A percentile compares a stretch with the other conserved stretches of the same genome.
Conservation (phyloP, 1,284 basidiomycete genomes). For the Coniophora puteana region DNA sequence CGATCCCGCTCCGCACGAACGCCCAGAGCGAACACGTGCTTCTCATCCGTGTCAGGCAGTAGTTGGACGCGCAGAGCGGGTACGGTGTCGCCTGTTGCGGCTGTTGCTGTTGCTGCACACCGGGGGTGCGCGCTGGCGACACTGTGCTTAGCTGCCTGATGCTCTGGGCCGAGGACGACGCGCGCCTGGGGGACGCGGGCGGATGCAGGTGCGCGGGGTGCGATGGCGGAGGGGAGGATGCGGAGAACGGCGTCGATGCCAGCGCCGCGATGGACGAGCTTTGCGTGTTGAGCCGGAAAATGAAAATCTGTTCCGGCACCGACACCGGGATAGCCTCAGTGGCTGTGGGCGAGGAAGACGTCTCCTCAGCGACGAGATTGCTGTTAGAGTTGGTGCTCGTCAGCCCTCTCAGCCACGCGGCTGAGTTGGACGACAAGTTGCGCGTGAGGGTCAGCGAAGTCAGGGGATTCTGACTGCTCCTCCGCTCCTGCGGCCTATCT, state of each 20-base stretch:
- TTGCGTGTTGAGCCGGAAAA: constrained; percentile 51
- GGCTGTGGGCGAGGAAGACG: constrained; percentile 26
- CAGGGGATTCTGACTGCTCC: too few species aligned
- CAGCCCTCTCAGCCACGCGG: constrained; percentile 16
- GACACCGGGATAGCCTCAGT: too few species aligned
- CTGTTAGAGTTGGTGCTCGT: constrained; percentile 28
- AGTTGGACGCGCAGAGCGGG: constrained; percentile 72
- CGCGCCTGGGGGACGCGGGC: too few species aligned
- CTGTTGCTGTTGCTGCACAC: not conserved
- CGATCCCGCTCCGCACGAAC: constrained; percentile 77
- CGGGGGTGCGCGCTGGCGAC: constrained; percentile 11
- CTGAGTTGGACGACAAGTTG: constrained; percentile 19
- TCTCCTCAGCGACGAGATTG: constrained; percentile 17
- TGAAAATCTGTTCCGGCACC: constrained; percentile 48
- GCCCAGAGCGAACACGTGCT: constrained; percentile 92
- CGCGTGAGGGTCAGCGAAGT: constrained; percentile 22
- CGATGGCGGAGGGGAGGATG: constrained; percentile 23
- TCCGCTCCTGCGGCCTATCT: too few species aligned
- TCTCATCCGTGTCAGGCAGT: constrained; percentile 76
- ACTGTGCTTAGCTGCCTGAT: constrained; percentile 20
- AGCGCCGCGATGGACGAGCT: constrained; percentile 17
- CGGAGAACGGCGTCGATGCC: constrained; percentile 10
- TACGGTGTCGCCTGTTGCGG: constrained; percentile 37
- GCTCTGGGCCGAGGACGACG: not conserved
- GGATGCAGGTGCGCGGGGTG: too few species aligned